Conservation (phyloP, 768 basidiomycete genomes). For the Xanthoconium purpureum region DNA sequence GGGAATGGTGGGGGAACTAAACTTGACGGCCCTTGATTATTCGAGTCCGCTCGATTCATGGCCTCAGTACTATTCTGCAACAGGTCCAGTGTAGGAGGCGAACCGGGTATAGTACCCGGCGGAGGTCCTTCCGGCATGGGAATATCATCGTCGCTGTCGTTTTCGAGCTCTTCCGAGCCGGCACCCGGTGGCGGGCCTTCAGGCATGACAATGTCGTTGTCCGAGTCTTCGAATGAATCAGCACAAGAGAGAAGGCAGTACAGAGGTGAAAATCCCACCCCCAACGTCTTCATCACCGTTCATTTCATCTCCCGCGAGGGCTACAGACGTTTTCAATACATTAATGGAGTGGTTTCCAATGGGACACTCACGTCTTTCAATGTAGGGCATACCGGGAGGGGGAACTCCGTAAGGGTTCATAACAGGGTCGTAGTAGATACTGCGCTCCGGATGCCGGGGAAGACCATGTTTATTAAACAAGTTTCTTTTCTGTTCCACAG, state of each 20-base stretch:
- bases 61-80: not conserved
- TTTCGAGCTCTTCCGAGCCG: constrained; percentile 36
- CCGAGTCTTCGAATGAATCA: constrained; percentile 25
- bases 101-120: constrained; percentile 33
- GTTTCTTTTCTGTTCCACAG: constrained; percentile 52
- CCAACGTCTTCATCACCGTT: constrained; percentile 61
- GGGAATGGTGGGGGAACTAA: constrained; percentile 18
- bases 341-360: not conserved
- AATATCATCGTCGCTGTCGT: constrained; percentile 78
- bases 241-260: not conserved
- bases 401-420: constrained; percentile 94
- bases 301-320: constrained; percentile 58
- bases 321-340: constrained; percentile 33
- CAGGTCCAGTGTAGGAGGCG: not conserved
- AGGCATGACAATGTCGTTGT: constrained; percentile 67
- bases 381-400: constrained; percentile 96
- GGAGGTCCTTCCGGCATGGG: constrained; percentile 86
- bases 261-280: constrained; percentile 27
- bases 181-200: constrained; percentile 54
- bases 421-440: constrained; percentile 88
- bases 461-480: constrained; percentile 81
- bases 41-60: constrained; percentile 4
- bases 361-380: constrained; percentile 70
- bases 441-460: constrained; percentile 86
- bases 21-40: constrained; percentile 1